These are phyloP conservation scores for Salix caprea DNA, from an alignment of 345 rosid species.

Conservation along the genomic window DNA sequence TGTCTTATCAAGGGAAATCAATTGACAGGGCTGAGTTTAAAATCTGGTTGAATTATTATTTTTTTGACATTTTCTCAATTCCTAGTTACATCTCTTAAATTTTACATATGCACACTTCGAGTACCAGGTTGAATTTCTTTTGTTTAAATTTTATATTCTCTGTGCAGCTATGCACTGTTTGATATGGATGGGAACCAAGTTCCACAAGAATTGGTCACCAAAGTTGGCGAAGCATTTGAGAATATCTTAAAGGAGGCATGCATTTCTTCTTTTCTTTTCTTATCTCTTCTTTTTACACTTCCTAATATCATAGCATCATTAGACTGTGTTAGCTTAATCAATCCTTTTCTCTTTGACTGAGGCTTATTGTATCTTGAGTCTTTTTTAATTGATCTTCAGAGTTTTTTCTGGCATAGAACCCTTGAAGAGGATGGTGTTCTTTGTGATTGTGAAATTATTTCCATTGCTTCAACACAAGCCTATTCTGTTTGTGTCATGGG, in stretches of 20 bases:
- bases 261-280: background rate
- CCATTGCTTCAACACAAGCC: background rate
- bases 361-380: background rate
- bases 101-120: background rate
- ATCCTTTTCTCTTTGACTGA: background rate
- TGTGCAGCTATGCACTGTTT: constrained; percentile 68
- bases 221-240: constrained; percentile 77
- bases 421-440: background rate
- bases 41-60: background rate
- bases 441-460: background rate
- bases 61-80: background rate
- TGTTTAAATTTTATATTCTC: background rate
- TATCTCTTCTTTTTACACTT: background rate
- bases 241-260: constrained; percentile 70
- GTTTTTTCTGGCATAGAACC: background rate
- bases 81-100: background rate
- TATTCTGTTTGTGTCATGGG: constrained; percentile 1
- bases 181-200: constrained; percentile 83
- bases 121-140: background rate
- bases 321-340: background rate
- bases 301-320: background rate
- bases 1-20: background rate
- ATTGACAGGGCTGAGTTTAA: background rate
- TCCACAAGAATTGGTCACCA: constrained; percentile 69
- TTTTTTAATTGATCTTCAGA: background rate